Percentiles rank a stretch among this genome's conserved stretches.
phyloP scores from a whole-genome alignment of 2,329 filamentous ascomycete species.

The Lachnellula cervina region DNA sequence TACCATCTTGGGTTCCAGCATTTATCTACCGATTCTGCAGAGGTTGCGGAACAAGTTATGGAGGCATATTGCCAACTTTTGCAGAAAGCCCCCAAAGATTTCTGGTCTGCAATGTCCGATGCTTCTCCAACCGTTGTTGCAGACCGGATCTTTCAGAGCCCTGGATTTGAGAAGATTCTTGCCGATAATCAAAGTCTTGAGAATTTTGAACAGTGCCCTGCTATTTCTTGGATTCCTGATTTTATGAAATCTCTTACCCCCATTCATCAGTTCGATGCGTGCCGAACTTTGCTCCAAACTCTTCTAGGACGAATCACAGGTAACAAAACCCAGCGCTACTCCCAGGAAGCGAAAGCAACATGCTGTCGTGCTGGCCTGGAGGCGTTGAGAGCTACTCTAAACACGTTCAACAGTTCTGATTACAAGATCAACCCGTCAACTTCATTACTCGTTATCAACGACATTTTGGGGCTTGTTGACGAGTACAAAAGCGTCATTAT shows the following conservation, averaged over 20 bases:
- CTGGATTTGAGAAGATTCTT: constrained; percentile 58
- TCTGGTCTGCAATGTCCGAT: constrained; percentile 83
- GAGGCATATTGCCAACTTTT: constrained; percentile 67
- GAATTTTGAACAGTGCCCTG: constrained; percentile 48
- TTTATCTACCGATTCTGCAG: constrained; percentile 44
- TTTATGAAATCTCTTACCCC: constrained; percentile 74
- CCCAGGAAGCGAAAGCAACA: constrained; percentile 52
- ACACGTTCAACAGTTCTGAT: constrained; percentile 49
- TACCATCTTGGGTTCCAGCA: constrained; percentile 58
- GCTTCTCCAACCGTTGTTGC: constrained; percentile 75
- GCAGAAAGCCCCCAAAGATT: constrained; percentile 69
- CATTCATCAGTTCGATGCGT: constrained; percentile 72
- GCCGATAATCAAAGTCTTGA: constrained; percentile 52
- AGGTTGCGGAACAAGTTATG: constrained; percentile 63
- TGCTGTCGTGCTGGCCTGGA: constrained; percentile 63
- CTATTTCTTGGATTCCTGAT: constrained; percentile 72
- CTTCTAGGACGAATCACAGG: constrained; percentile 62
- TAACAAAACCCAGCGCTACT: constrained; percentile 39
- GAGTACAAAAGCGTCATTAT: constrained; percentile 58
- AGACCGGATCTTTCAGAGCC: constrained; percentile 77
- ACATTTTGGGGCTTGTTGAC: constrained; percentile 60
- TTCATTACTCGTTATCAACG: constrained; percentile 57
- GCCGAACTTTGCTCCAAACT: constrained; percentile 71
- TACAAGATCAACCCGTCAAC: constrained; percentile 46
- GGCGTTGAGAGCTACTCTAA: constrained; percentile 51